phyloP scores from a whole-genome alignment of 768 basidiomycete genomes.

The Boletus sp. region DNA sequence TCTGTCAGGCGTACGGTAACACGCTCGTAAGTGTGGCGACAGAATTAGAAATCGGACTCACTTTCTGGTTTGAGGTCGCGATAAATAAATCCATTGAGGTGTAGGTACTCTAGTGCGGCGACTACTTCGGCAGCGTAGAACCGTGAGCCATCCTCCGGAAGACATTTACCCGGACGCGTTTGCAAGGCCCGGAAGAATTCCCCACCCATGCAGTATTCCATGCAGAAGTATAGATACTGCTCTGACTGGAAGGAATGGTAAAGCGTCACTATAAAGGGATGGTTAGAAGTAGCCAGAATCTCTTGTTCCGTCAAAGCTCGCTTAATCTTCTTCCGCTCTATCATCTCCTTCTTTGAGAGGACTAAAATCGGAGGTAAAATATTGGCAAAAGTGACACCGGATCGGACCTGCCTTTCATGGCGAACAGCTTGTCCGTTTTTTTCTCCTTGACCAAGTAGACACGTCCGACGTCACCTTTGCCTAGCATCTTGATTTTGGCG shows the following conservation, averaged over 20 bases:
- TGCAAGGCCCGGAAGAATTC: conserved; percentile 99
- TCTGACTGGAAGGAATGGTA: conserved; percentile 99
- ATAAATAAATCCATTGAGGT: conserved; percentile 99
- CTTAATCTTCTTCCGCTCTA: conserved; percentile 99
- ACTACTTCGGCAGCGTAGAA: conserved; percentile 99
- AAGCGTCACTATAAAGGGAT: conserved; percentile 98
- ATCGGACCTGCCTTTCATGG: conserved; percentile 89
- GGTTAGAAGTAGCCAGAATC: conserved; percentile 96
- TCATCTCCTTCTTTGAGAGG: conserved; percentile 99
- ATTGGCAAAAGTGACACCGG: conserved; percentile 1
- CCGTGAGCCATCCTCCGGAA: conserved; percentile 90
- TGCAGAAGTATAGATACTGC: conserved; percentile 97
- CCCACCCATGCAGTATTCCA: conserved; percentile 99
- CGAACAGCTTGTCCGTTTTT: conserved; percentile 93
- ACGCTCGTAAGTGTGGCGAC: conserved; percentile 3
- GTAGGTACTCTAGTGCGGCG: conserved; percentile 96
- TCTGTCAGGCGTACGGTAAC: conserved; percentile 48
- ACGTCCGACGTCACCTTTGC: conserved; percentile 97
- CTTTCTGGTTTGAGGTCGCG: conserved; percentile 99
- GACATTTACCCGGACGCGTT: conserved; percentile 93
- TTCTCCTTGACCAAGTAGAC: conserved; percentile 98
- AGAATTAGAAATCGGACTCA: conserved; percentile 44
- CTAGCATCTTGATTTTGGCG: conserved; percentile 96
- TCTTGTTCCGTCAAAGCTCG: conserved; percentile 98
- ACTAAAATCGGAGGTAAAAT: conserved; percentile 52